Base-by-base conservation (phyloP, 176 grass and related monocot genomes). In the Metroxylon sagu region DNA sequence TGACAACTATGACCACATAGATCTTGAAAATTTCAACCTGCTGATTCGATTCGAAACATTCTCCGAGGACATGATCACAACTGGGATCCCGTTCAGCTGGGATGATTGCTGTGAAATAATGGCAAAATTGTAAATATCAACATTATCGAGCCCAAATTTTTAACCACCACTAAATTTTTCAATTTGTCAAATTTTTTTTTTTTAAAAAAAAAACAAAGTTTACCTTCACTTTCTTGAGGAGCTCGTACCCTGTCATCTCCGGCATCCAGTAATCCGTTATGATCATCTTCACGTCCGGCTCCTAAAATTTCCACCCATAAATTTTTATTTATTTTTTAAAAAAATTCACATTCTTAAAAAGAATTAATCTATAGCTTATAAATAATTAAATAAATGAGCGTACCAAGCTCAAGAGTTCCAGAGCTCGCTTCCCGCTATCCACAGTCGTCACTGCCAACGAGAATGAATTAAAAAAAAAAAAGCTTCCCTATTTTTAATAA, bases 41-140 rank as follows among this genome's bases (percentile, higher is more conserved):
- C 25, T 78, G 64, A 91, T 88, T 65, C 93, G 88, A 12, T 82
- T 92, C 1, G 84, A 81, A 18, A 97, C 93, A 51, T 97, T 91
- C 81, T 97, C 93, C 1, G 93, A 97, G 16, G 93, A 97, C 93
- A 97, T 92, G 63, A 97, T 97, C 43, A 92, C 87, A n/a, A 97
- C 93, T 0, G 93, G 93, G 54, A 97, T 97, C 70, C 68, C 66
- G 69, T 55, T 72, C 26, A 97, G 62, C 56, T 66, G 74, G n/a
- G 84, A 88, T 4, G 93, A 97, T 65, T 80, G 87, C 93, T 97
- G 65, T 16, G 76, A 18, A 18, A 14, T 19, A 0, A 21, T n/a
- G 49, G 16, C 6, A 23, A 48, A 58, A 31, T 25, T 5, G 35
- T 43, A 12, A 43, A 57, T 5, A 6, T 0, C 6, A 4, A 53